Conservation (phyloP, 2,329 filamentous ascomycete genomes). For the Penicillium hordei region DNA sequence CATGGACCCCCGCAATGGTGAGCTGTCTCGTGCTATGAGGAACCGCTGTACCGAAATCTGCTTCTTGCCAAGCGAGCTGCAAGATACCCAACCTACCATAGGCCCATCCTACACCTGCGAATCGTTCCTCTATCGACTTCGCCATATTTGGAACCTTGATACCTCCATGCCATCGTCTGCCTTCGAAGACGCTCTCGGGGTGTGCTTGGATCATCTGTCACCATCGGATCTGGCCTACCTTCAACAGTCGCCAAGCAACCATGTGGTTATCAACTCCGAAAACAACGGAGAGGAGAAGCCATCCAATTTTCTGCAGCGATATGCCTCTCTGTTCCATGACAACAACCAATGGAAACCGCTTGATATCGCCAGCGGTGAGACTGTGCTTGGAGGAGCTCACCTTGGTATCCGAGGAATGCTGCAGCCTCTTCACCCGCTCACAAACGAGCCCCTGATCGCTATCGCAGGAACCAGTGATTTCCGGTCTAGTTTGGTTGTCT, state of each 20-base stretch:
- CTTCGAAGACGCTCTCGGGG: conserved; percentile 25
- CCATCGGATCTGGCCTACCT: conserved; percentile 35
- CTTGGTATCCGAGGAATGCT: conserved; percentile 27
- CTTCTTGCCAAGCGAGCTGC: conserved; percentile 53
- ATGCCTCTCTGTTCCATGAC: conserved; percentile 34
- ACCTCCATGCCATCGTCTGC: conserved; percentile 9
- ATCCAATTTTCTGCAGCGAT: conserved; percentile 30
- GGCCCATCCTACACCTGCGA: conserved; percentile 41
- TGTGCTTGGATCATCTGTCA: conserved; percentile 41
- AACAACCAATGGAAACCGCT: conserved; percentile 33
- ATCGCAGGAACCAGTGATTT: conserved; percentile 26
- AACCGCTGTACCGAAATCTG: conserved; percentile 92
- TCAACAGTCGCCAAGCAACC: conserved; percentile 30
- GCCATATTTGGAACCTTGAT: conserved; percentile 34
- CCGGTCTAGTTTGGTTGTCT: conserved; percentile 24
- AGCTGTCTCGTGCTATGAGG: conserved; percentile 93
- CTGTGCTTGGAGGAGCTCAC: conserved; percentile 27
- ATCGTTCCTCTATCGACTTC: conserved; percentile 42
- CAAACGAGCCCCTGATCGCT: conserved; percentile 41
- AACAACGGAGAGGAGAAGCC: conserved; percentile 12
- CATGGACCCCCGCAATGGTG: conserved; percentile 86
- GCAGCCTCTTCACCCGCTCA: conserved; percentile 42
- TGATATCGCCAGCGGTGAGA: conserved; percentile 19
- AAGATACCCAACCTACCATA: conserved; percentile 13
- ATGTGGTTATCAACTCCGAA: conserved; percentile 20